Base-by-base conservation (phyloP, 805 yeast genomes). In the Zygosaccharomyces gambellarensis region DNA sequence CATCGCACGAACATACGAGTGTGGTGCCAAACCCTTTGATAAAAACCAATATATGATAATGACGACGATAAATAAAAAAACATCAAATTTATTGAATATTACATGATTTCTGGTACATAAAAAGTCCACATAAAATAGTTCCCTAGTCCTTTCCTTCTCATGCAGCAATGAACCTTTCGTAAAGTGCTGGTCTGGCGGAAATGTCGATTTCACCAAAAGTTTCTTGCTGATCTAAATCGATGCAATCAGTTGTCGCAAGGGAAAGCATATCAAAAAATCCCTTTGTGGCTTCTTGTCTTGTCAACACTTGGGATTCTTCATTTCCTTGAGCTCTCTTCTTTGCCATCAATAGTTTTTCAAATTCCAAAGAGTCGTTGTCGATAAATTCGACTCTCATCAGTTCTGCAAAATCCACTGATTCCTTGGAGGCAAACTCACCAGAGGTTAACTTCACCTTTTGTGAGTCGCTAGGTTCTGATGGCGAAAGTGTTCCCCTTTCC, bases 221-320 rank as follows among this genome's bases (percentile, higher is more conserved):
- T 36, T 70, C 71, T 6, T 74, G 72, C 69, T 88, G 96, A 32
- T 78, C 68, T 38, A 89, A 65, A 12, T 72, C 70, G 41, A 90
- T 70, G 47, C 92, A 83, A 57, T 85, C 90, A 40, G 81, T 74
- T 5, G 94, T 83, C 1, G 95, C 95, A 49, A 90, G 72, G 3
- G 89, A 92, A 57, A 90, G 72, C 63, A 90, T 65, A 63, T 90
- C 95, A 60, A 89, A 90, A 67, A 90, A 90, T 47, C 87, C 54
- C 36, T 51, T 56, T 46, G 67, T 58, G 1, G 66, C 70, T 39
- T 60, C 64, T 12, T 45, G 48, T 49, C 51, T 64, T 8, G 64
- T 51, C 8, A 54, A 47, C 7, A 25, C 12, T 2, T 14, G 9
- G 3, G 30, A 14, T 45, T 48, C 42, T 10, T 41, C 44, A n/a